These are phyloP conservation scores for Casuarina cunninghamiana DNA, from an alignment of 306 rosid species.

Conservation along the genomic window DNA sequence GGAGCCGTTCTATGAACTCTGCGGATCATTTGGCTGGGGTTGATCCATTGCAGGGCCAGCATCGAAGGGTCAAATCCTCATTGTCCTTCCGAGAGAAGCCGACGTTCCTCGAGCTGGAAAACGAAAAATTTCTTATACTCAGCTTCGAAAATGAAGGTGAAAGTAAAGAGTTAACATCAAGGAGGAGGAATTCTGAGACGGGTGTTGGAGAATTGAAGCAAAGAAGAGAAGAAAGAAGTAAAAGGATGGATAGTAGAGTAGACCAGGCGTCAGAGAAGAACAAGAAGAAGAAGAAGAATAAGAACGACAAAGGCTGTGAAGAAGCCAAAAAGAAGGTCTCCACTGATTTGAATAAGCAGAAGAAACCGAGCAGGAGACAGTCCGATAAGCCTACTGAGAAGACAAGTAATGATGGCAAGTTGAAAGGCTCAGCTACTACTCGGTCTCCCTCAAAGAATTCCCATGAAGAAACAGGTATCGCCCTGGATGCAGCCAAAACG, in stretches of 20 bases:
- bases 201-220: constrained; percentile 42
- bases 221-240: constrained; percentile 31
- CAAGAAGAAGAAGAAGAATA: constrained; percentile 23
- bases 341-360: constrained; percentile 34
- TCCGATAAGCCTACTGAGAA: constrained; percentile 22
- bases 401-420: constrained; percentile 16
- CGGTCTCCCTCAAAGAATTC: constrained; percentile 14
- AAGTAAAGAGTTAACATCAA: constrained; percentile 33
- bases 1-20: constrained; percentile 65
- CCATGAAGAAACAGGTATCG: constrained; percentile 22
- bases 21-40: constrained; percentile 46
- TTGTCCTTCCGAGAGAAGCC: constrained; percentile 63
- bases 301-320: constrained; percentile 5
- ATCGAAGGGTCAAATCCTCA: constrained; percentile 50
- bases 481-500: constrained; percentile 27
- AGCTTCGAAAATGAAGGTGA: constrained; percentile 52
- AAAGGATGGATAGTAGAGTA: constrained; percentile 37
- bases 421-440: constrained; percentile 35
- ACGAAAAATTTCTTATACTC: constrained; percentile 59
- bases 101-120: constrained; percentile 50
- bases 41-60: constrained; percentile 31
- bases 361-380: constrained; percentile 34
- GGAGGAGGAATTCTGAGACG: constrained; percentile 25
- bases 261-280: constrained; percentile 29
- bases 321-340: constrained; percentile 14